These are phyloP conservation scores for Phytophthora rubi DNA, from an alignment of 352 stramenopile genomes.

Conservation along the genomic window DNA sequence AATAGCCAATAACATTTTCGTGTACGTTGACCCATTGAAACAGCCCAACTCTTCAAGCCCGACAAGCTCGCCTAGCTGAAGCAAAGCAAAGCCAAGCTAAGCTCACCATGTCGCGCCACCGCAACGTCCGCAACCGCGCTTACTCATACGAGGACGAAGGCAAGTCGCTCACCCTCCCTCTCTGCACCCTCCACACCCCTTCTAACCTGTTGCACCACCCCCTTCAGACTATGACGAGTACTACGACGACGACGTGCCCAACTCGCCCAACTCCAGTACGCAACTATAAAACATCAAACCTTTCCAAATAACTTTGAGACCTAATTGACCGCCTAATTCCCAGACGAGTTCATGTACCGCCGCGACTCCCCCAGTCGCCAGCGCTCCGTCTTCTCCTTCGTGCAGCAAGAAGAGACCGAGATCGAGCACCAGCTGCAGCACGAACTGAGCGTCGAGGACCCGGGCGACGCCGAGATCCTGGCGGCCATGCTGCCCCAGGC, in stretches of 20 bases:
- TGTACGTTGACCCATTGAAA: too few relatives aligned
- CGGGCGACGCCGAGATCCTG: constrained; percentile 59
- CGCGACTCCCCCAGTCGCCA: constrained; percentile 80
- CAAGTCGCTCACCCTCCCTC: constrained; percentile 8
- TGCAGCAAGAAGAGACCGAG: constrained; percentile 50
- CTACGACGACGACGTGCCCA: constrained; percentile 66
- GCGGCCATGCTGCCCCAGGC: constrained; percentile 66
- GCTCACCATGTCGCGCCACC: constrained; percentile 82
- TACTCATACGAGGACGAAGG: constrained; percentile 91
- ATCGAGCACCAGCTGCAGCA: constrained; percentile 11
- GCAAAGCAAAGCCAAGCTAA: not conserved
- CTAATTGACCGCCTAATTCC: not conserved
- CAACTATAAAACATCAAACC: too few relatives aligned
- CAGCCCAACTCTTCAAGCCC: not conserved
- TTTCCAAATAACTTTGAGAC: too few relatives aligned
- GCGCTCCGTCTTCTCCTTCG: constrained; percentile 83
- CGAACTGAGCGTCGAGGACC: constrained; percentile 35
- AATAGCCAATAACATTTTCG: not conserved
- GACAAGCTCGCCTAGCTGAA: not conserved
- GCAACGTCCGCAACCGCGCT: constrained; percentile 86
- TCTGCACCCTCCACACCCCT: not conserved
- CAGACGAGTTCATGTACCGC: constrained; percentile 86
- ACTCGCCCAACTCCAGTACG: constrained; percentile 67
- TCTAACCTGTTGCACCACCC: not conserved
- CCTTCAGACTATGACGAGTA: constrained; percentile 75